Conservation (phyloP, 2,329 filamentous ascomycete genomes). For the Davidsoniella virescens region DNA sequence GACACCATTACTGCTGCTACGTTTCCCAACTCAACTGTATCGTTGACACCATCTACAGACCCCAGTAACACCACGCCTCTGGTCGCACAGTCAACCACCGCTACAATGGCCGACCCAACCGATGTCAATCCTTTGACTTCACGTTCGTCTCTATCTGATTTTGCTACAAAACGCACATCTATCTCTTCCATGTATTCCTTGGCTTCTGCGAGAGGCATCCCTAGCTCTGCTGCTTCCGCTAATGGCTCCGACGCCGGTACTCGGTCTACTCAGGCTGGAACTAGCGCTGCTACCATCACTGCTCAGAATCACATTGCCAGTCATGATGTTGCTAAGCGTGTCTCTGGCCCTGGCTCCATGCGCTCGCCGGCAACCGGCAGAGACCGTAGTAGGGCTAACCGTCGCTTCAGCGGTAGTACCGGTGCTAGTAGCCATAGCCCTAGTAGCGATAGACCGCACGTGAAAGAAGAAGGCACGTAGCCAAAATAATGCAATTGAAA, state of each 20-base stretch:
- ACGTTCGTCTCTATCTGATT: constrained; percentile 33
- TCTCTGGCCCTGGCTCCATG: constrained; percentile 13
- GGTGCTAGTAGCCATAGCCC: constrained; percentile 68
- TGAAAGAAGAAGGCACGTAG: constrained; percentile 37
- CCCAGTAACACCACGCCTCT: neutral
- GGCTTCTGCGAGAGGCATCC: constrained; percentile 39
- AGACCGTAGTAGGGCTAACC: constrained; percentile 53
- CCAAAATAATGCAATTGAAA: too few relatives aligned
- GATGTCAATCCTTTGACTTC: constrained; percentile 20
- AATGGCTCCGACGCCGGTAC: constrained; percentile 34
- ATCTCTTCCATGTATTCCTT: constrained; percentile 59
- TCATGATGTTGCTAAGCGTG: constrained; percentile 13
- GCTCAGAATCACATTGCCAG: constrained; percentile 7
- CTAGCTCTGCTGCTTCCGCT: constrained; percentile 35
- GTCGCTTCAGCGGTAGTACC: constrained; percentile 68
- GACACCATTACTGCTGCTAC: neutral
- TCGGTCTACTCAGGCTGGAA: constrained; percentile 6
- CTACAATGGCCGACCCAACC: neutral
- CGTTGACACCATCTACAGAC: neutral
- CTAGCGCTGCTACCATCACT: constrained; percentile 4
- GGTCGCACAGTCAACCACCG: neutral
- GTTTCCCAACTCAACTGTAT: neutral
- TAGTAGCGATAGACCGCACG: constrained; percentile 49
- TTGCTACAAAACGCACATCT: constrained; percentile 49
- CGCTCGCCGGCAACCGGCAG: constrained; percentile 33